Base-by-base conservation (phyloP, 2,329 filamentous ascomycete species). In the Zarea fungicola region DNA sequence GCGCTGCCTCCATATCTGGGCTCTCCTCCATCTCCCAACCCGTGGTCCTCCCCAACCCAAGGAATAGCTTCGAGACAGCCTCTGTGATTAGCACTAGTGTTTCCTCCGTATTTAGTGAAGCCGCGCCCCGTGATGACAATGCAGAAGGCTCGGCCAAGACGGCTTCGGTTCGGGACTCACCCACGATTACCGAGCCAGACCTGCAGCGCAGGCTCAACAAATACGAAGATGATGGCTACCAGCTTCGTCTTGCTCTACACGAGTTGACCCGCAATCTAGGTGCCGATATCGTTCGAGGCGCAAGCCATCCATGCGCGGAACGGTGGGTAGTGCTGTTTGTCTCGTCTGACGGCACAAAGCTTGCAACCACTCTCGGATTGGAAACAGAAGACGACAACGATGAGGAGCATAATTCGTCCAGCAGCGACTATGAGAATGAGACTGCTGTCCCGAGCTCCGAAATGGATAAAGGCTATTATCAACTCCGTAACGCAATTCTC, bases 321-420 rank as follows among this genome's bases (percentile, higher is more conserved):
- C 77, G 84, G 49, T 95, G 89, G 89, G 80, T 86, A 5, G 84
- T 93, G 6, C 71, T 95, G 8, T 92, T 91, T 59, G 80, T 95
- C 49, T 86, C 86, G 1, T 69, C 81, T 1, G 83, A 90, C 63
- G 87, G 88, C 26, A 83, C 81, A 59, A 75, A 75, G 44, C 70
- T 95, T 34, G 84, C 83, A 7, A 78, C 83, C 3, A 77, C 84
- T 39, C 87, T 89, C 84, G 82, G 76, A 31, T 89, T 87, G 64
- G 87, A 82, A 52, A 78, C 84, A 39, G 80, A 86, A 31, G 66
- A 73, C 2, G 83, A 85, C 25, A 76, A 81, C 28, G 83, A 87
- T 14, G 83, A 88, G 26, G 77, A 79, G 39, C 75, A 75, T 39
- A 35, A 21, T 32, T 42, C 46, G 2, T 83, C 77, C 11, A 79